phyloP scores from a whole-genome alignment of 768 basidiomycete species.

The Termitomyces sp. region DNA sequence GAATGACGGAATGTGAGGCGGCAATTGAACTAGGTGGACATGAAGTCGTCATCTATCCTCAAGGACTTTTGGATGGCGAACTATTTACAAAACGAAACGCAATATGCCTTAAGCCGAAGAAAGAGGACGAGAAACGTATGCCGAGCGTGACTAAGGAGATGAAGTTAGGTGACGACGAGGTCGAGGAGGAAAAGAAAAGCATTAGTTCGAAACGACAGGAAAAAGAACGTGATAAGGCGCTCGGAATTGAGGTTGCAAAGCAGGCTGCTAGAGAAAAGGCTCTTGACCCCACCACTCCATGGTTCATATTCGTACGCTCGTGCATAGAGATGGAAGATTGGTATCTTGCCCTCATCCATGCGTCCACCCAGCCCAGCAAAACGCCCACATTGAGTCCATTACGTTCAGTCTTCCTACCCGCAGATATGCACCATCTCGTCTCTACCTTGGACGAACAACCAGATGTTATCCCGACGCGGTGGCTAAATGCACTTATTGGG shows the following conservation, averaged over 20 bases:
- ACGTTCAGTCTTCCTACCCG: slow-evolving; percentile 58
- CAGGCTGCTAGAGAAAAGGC: slow-evolving; percentile 47
- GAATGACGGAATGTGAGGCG: slow-evolving; percentile 84
- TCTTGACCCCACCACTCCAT: slow-evolving; percentile 54
- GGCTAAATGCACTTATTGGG: slow-evolving; percentile 93
- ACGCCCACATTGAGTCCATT: slow-evolving; percentile 58
- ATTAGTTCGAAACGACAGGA: slow-evolving; percentile 25
- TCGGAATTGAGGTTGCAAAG: slow-evolving; percentile 35
- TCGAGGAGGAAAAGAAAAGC: slow-evolving; percentile 25
- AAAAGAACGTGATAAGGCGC: slow-evolving; percentile 29
- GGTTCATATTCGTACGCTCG: slow-evolving; percentile 91
- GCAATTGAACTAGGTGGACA: slow-evolving; percentile 84
- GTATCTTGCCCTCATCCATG: slow-evolving; percentile 80
- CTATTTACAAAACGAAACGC: slow-evolving; percentile 88
- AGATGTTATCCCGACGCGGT: slow-evolving; percentile 95
- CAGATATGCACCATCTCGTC: slow-evolving; percentile 82
- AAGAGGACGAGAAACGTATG: slow-evolving; percentile 27
- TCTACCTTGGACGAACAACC: slow-evolving; percentile 87
- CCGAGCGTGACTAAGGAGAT: slow-evolving; percentile 52
- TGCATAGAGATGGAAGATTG: slow-evolving; percentile 97
- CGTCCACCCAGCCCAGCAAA: slow-evolving; percentile 58
- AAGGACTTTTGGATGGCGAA: slow-evolving; percentile 78
- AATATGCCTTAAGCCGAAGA: slow-evolving; percentile 66
- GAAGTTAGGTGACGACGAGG: slow-evolving; percentile 30
- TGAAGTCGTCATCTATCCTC: slow-evolving; percentile 70